Base-by-base conservation (phyloP, 768 basidiomycete species). In the Suillus plorans region DNA sequence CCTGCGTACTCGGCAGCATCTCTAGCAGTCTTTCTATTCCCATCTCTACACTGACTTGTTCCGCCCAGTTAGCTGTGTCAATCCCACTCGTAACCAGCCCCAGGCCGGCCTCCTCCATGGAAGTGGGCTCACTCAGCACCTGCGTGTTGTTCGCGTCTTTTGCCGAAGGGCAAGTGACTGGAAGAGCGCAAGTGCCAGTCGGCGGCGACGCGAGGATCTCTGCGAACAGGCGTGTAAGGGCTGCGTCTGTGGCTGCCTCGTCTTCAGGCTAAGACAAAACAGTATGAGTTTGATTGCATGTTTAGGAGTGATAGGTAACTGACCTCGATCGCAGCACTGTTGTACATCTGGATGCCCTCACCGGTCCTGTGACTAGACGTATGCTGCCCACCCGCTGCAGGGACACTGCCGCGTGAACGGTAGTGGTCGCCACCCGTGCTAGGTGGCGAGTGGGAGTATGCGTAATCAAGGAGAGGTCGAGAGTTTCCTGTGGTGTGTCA, bases 361-460 rank as follows among this genome's bases (percentile, higher is more conserved):
- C 52, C 61, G 57, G 66, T 69, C 69, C 55, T 69, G 64, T 76
- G 66, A 74, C 65, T 71, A 74, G 70, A 69, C 71, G 73, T 70
- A 62, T 73, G 73, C 76, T 64, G 79, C 80, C 89, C 90, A 91
- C 92, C 93, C 92, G 93, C 93, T 95, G 93, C 93, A 89, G 91
- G 93, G 93, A 82, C 89, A 86, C 83, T 83, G 84, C 79, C 72
- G 83, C 73, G 78, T 74, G 69, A 67, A 69, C 76, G 69, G 71
- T 83, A 82, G 84, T 85, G 87, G 84, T 88, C 93, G 86, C 93
- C 93, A 95, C 90, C 93, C 93, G 93, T 95, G 93, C 93, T 90
- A 91, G 89, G 89, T 95, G 93, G 93, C 93, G 88, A 95, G 93
- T 91, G 88, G 90, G 79, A 75, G 89, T 82, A 75, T 76, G 63